Evolutionary conservation across 2,329 filamentous ascomycete genomes (phyloP).

Genomic region (Cercospora citrullina): DNA sequence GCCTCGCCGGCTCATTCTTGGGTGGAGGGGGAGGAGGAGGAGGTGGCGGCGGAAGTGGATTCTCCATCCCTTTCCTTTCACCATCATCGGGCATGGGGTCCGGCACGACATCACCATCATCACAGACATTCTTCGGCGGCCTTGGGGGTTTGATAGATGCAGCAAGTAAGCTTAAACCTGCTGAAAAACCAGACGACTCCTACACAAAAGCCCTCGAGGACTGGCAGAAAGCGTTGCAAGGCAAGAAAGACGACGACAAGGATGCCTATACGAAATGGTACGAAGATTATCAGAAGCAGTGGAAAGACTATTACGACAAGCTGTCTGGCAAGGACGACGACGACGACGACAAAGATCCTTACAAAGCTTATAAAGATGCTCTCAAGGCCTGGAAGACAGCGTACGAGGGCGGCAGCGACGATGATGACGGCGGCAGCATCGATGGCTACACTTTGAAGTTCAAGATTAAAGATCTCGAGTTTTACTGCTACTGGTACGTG

Average conservation of each 20-base stretch:
- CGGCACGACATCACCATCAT: not conserved
- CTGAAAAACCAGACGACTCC: not conserved
- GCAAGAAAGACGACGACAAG: not conserved
- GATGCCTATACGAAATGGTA: not conserved
- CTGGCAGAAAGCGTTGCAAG: not conserved
- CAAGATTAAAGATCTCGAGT: not conserved
- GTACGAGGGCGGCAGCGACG: not conserved
- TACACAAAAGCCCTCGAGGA: no score
- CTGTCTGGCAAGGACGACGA: not conserved
- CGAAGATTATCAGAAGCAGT: not conserved
- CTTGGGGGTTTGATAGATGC: not conserved
- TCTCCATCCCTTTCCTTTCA: not conserved
- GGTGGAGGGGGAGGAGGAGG: not conserved
- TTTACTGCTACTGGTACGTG: not conserved
- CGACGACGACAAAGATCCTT: not conserved
- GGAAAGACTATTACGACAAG: not conserved
- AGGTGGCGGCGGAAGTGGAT: not conserved
- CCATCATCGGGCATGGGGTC: not conserved
- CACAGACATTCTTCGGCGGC: not conserved
- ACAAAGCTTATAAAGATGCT: not conserved
- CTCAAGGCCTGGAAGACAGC: not conserved
- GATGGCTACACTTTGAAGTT: not conserved
- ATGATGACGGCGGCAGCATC: not conserved
- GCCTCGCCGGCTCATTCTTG: not conserved
- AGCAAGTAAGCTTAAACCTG: not conserved